Conservation (phyloP, 495 filamentous ascomycete genomes). For the Cercophora samala region DNA sequence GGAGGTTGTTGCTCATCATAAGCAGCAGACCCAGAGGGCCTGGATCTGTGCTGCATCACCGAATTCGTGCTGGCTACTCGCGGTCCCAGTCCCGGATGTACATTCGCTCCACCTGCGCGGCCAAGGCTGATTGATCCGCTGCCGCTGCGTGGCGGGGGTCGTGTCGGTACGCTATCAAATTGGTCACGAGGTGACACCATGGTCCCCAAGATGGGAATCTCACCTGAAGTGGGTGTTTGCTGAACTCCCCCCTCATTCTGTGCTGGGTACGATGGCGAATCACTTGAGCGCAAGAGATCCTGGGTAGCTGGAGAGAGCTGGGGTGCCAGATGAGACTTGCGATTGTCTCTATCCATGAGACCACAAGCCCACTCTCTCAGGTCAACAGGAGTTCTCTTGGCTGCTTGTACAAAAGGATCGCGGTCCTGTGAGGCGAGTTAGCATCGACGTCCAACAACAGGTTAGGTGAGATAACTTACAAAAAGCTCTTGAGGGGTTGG, state of each 20-base stretch:
- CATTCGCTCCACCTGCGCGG: constrained; percentile 41
- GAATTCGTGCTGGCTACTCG: constrained; percentile 43
- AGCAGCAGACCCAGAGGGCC: constrained; percentile 1
- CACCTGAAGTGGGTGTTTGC: constrained; percentile 61
- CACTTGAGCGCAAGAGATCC: constrained; percentile 53
- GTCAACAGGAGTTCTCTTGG: constrained; percentile 89
- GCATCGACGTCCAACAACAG: constrained; percentile 18
- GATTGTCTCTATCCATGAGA: constrained; percentile 86
- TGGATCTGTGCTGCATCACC: constrained; percentile 4
- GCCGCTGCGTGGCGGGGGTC: constrained; percentile 40
- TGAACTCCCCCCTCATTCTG: constrained; percentile 37
- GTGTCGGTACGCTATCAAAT: constrained; percentile 37
- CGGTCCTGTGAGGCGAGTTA: constrained; percentile 58
- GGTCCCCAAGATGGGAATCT: constrained; percentile 61
- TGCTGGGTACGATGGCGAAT: constrained; percentile 43
- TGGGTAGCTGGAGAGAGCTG: constrained; percentile 58
- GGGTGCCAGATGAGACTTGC: constrained; percentile 83
- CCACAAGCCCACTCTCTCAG: constrained; percentile 84
- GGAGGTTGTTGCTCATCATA: constrained; percentile 6
- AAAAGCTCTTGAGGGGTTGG: constrained; percentile 88
- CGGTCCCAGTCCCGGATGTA: constrained; percentile 51
- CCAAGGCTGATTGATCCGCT: constrained; percentile 41
- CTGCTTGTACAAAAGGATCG: constrained; percentile 89
- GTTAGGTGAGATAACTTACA: constrained; percentile 39
- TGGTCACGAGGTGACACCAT: constrained; percentile 40